These are phyloP conservation scores for Colletotrichum sp. DNA, from an alignment of 2,329 filamentous ascomycete species.

Conservation along the genomic window DNA sequence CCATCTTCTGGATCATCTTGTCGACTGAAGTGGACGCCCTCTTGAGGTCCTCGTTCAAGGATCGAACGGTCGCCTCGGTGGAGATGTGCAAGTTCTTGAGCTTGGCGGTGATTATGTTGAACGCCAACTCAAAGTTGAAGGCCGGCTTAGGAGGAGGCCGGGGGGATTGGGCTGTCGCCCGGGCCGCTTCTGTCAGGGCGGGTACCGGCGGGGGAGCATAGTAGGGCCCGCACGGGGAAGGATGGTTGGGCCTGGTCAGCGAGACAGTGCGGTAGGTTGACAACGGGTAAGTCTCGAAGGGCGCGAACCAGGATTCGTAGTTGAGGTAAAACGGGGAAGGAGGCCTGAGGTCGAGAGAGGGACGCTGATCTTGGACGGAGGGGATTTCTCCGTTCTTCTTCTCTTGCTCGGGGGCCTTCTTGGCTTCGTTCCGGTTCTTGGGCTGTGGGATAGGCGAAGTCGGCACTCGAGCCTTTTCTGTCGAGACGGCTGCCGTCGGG, in stretches of 20 bases:
- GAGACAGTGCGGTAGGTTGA: no score
- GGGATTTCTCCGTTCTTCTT: background rate
- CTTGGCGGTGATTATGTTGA: background rate
- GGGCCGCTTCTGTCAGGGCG: background rate
- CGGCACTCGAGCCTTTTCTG: background rate
- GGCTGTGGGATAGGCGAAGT: background rate
- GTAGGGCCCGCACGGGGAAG: background rate
- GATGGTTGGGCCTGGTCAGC: background rate
- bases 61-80: background rate
- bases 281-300: no score
- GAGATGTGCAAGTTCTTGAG: background rate
- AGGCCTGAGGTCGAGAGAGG: background rate
- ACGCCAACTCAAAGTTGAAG: background rate
- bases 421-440: background rate
- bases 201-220: background rate
- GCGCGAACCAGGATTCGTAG: no score
- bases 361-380: background rate
- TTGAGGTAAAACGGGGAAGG: background rate
- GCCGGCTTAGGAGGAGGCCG: background rate
- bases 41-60: background rate
- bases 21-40: background rate
- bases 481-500: background rate
- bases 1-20: background rate
- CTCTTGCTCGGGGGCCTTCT: background rate
- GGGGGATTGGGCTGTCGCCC: background rate